Base-by-base conservation (phyloP, 2,329 filamentous ascomycete genomes). In the Ceratocystiopsis minuta region DNA sequence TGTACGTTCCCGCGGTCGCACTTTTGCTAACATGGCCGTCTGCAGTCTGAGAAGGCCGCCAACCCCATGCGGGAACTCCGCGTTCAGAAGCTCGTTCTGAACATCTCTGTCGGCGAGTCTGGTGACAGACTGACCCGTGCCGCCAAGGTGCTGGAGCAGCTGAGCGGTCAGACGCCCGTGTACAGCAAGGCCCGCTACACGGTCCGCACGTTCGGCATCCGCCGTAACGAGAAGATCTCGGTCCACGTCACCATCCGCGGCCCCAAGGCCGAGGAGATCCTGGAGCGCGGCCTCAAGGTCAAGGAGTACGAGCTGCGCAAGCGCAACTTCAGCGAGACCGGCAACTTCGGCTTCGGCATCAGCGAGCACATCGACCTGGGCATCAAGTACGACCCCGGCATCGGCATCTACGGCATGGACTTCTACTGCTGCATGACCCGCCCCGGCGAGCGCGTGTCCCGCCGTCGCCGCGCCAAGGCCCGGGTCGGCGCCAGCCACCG, bases 391-490 rank as follows among this genome's bases (percentile, higher is more conserved):
- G 87, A 95, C 72, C 87, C 87, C 52, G 81, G 76, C 52, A 95
- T 95, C 57, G 87, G 87, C 79, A 95, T 95, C 67, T 95, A 94
- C 76, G 87, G 90, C 66, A 98, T 98, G 90, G 90, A 98, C 73
- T 98, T 98, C 73, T 98, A 95, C 82, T 87, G 80, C 83, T 96
- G 88, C 85, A 98, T 98, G 90, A 94, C 86, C 74, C 87, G 90
- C 61, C 90, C 88, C 59, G 90, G 90, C 72, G 87, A 94, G 78
- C 87, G 90, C 65, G 85, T 98, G 63, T 81, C 84, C 65, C 88
- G 86, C 74, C 86, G 90, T 62, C 81, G 88, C 65, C 85, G 88
- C 60, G 78, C 72, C 70, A 82, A 92, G 78, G 72, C 77, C 72
- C 75, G 67, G 59, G 80, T 98, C 62, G 90, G 90, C 61, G 63